These are phyloP conservation scores for Trametes sp. DNA, from an alignment of 1,284 basidiomycete species.

Conservation along the genomic window DNA sequence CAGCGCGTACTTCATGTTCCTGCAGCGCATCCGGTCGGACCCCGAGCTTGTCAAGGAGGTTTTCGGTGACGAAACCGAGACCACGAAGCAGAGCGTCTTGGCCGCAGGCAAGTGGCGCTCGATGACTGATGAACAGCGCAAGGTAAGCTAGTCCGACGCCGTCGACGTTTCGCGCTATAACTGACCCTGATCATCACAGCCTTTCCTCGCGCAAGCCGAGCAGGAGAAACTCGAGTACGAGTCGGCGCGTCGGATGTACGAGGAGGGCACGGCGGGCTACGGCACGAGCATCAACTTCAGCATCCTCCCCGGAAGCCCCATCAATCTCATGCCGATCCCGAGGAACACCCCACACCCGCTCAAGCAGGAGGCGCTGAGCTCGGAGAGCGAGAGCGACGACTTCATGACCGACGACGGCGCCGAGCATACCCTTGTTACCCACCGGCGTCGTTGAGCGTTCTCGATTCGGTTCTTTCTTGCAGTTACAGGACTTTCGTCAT, in stretches of 20 bases:
- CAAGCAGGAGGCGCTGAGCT: constrained; percentile 61
- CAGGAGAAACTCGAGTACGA: constrained; percentile 94
- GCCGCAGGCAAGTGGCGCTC: constrained; percentile 93
- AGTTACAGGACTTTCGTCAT: constrained; percentile 26
- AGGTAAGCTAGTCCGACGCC: constrained; percentile 57
- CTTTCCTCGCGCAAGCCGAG: constrained; percentile 90
- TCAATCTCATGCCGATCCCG: constrained; percentile 51
- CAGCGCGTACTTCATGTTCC: constrained; percentile 94
- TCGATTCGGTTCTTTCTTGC: constrained; percentile 21
- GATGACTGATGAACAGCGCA: constrained; percentile 91
- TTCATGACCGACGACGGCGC: constrained; percentile 55
- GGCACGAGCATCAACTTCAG: constrained; percentile 81
- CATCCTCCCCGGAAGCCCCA: constrained; percentile 71
- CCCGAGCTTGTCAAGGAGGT: constrained; percentile 77
- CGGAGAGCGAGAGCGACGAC: constrained; percentile 73
- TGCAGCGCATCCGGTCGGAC: constrained; percentile 86
- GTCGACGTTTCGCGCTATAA: constrained; percentile 12
- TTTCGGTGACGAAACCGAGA: constrained; percentile 93
- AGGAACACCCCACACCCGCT: constrained; percentile 55
- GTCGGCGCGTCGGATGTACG: constrained; percentile 79
- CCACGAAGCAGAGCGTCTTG: constrained; percentile 93
- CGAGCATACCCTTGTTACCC: constrained; percentile 28
- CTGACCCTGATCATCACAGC: constrained; percentile 53
- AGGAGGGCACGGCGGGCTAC: constrained; percentile 78
- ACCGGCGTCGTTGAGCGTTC: constrained; percentile 27